Base-by-base conservation (phyloP, 257 asterid species). In the Lycium ferocissimum region DNA sequence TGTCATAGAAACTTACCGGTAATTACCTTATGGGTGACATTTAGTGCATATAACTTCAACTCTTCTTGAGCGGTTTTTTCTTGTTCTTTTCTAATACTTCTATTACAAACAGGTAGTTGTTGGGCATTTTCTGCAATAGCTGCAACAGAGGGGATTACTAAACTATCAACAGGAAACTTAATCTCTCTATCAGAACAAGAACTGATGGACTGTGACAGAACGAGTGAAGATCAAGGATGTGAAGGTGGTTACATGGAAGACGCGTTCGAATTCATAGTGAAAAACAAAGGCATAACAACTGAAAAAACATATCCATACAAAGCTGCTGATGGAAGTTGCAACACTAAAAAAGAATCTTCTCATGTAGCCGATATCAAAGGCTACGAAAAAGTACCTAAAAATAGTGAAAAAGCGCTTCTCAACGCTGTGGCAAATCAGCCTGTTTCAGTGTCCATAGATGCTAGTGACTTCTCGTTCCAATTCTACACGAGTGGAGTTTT, bases 121-220 rank as follows among this genome's bases (percentile, higher is more conserved):
- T 87, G 89, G 87, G 85, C 85, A 14, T 87, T 87, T 71, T 80
- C 87, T 47, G 89, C 87, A 13, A 59, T 87, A 14, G 89, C 87
- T 11, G 89, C 89, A 37, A 87, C 87, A 13, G 87, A 87, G 43
- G 85, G 87, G 14, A 87, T 84, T 9, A 80, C 87, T 0, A 84
- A 87, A 82, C 79, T 87, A 12, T 80, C 80, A 33, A 87, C 89
- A 0, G 87, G 66, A 72, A 87, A 87, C 43, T 54, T 87, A 80
- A 80, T 84, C 11, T 87, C 89, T 0, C 69, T 80, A 9, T 87
- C 89, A 1, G 87, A 87, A 22, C 89, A 87, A 81, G 87, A 84
- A 70, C 22, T 84, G 56, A 83, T 87, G 65, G 90, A 88, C 12
- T 88, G 90, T 59, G 88, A 88, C 66, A 88, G 45, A 71, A 88